A percentile compares a stretch with the other conserved stretches of the same genome.
These are phyloP conservation scores for Epichloe hybrida DNA, from an alignment of 2,329 filamentous ascomycete genomes.

Conservation along the genomic window DNA sequence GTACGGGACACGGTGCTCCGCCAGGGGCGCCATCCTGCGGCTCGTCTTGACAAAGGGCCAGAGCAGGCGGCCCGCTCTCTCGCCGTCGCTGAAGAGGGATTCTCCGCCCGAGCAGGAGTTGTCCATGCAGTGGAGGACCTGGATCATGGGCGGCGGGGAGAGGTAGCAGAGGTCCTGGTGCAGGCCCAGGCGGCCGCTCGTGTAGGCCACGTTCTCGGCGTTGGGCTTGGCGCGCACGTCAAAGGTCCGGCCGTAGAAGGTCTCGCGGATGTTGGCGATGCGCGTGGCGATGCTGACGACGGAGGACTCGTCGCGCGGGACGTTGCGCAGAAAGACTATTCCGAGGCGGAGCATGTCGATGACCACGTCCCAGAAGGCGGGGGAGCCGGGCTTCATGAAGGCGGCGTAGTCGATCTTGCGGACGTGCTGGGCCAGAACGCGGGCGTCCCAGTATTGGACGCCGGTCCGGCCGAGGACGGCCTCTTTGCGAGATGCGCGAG, in stretches of 20 bases:
- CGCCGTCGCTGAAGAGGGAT: slow-evolving; percentile 72
- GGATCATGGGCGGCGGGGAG: slow-evolving; percentile 61
- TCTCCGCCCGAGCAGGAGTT: slow-evolving; percentile 70
- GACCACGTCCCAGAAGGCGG: slow-evolving; percentile 46
- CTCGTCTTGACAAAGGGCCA: slow-evolving; percentile 10
- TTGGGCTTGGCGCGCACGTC: slow-evolving; percentile 71
- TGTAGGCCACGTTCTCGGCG: slow-evolving; percentile 89
- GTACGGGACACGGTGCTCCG: slow-evolving; percentile 36
- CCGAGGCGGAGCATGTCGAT: slow-evolving; percentile 51
- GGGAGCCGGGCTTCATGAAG: slow-evolving; percentile 49
- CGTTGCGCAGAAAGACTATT: slow-evolving; percentile 60
- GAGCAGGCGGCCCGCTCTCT: slow-evolving; percentile 39
- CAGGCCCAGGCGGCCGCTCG: slow-evolving; percentile 64
- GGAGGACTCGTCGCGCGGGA: slow-evolving; percentile 53
- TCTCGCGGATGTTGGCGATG: slow-evolving; percentile 69
- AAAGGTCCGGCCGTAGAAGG: slow-evolving; percentile 86
- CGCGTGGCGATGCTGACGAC: slow-evolving; percentile 56
- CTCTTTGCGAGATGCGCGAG: background rate
- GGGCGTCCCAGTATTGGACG: slow-evolving; percentile 28
- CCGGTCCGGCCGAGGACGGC: slow-evolving; percentile 19
- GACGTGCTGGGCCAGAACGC: slow-evolving; percentile 26
- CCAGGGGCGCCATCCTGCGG: slow-evolving; percentile 7
- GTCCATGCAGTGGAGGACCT: slow-evolving; percentile 79
- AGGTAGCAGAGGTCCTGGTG: slow-evolving; percentile 94
- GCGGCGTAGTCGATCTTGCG: slow-evolving; percentile 52